Base-by-base conservation (phyloP, 192 early-diverging fungal genomes). In the Umbelopsis sp. region DNA sequence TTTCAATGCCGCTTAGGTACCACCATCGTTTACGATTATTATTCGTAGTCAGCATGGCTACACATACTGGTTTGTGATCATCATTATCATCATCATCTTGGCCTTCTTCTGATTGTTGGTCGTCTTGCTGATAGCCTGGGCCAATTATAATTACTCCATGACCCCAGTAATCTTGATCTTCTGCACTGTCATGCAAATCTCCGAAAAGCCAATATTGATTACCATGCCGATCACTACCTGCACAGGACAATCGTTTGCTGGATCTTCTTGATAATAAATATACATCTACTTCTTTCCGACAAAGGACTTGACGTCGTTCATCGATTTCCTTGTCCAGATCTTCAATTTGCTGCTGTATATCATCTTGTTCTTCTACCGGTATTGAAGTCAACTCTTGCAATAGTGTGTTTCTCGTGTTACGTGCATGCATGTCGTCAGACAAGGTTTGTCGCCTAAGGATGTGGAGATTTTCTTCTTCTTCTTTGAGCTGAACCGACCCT, bases 1-100 rank as follows among this genome's bases (percentile, higher is more conserved):
- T 62, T 62, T 62, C 56, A n/a, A 62, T 62, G 56, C 56, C 56
- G 56, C 31, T 62, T 29, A 62, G 56, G 56, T 62, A 62, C 56
- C 56, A 62, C 56, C 56, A 62, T 32, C 56, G 29, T 49, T 41
- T 41, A 41, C 47, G 43, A 9, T 44, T 49, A 62, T 32, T 22
- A 62, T 62, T 62, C 56, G 56, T 20, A 62, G 56, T 62, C 56
- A 62, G 56, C 56, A 34, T 62, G 56, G 56, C 56, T 62, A 62
- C 56, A 62, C 56, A 62, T 62, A 31, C 16, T 32, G 38, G 1
- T 41, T 5, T 6, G 38, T 41, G 38, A 11, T 5, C 38, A 41
- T 41, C 38, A 1, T 41, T 6, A 1, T 6, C 7, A 41, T n/a
- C n/a, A n/a, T n/a, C n/a, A 41, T 41, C 38, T n/a, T n/a, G n/a